Base-by-base conservation (phyloP, 169 alveolate genomes). In the Theileria annulata region DNA sequence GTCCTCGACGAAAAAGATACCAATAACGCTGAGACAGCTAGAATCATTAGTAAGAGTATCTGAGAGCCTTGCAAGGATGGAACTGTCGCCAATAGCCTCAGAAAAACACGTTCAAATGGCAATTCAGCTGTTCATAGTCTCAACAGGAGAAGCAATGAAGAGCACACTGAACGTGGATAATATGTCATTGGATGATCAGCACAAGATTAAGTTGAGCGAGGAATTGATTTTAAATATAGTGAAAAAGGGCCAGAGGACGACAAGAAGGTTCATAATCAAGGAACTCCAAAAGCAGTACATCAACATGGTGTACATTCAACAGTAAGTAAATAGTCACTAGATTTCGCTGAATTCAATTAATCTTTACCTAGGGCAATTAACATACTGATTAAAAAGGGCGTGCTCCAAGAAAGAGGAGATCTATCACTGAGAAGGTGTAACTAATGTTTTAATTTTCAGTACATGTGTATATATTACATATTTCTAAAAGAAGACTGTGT, bases 11-110 rank as follows among this genome's bases (percentile, higher is more conserved):
- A 82, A 89, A 67, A 91, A 79, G 56, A 97, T 98, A 23, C 99
- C 99, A 13, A 97, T 98, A 47, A 98, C 99, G 15, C 97, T 98
- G 28, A 94, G 99, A 37, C 99, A 98, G 93, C 92, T 98, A 35
- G 99, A 98, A 88, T 99, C 99, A 23, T 92, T 98, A 42, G 96
- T 97, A 33, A 95, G 99, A 71, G 72, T 97, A 15, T 94, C 98
- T 21, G 99, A 97, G 87, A 92, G 94, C 73, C 92, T 94, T 59
- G 97, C 97, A 21, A 87, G 93, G 28, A 94, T 94, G 97, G 97
- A 94, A 75, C 82, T 94, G 80, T 91, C 93, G 37, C 94, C 91
- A 33, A 71, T 92, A 23, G 97, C 97, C 30, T 87, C 92, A 67
- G 97, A 92, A 63, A 90, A 92, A 48, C 97, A 94, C 71, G 94